Evolutionary conservation across 129 eudicot genomes (phyloP), one percentile per base, ranked within the genome.

Genomic region (Saposhnikovia divaricata): DNA sequence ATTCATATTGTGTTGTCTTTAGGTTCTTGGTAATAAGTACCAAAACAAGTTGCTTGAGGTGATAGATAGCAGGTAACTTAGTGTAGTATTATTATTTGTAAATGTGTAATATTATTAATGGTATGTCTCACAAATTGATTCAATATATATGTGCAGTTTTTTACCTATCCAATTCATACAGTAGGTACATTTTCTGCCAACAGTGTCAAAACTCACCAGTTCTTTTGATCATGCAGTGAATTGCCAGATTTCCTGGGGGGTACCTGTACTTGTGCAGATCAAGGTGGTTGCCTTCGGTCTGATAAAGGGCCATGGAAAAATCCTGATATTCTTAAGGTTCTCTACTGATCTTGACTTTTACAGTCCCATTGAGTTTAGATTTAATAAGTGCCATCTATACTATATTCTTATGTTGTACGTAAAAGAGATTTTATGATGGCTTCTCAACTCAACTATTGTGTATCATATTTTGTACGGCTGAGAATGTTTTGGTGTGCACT

Each of bases 261-360:
- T 68, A 84, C 83, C 51, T 93, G 98, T 81, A 87, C 91, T 9
- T 93, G 98, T 88, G 90, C 89, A 11, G 98, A 91, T 79, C 88
- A 85, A 85, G 98, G 98, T 15, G 98, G 98, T 9, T 93, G 98
- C 85, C 89, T 93, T 76, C 90, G 80, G 63, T 93, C 98, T 79
- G 98, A 93, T 72, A 93, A 91, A 86, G 98, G 98, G 65, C 98
- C 98, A 34, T 93, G 98, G 98, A 89, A 90, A 82, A 87, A 91
- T 81, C 97, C 97, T 45, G 97, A 90, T 55, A 89, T 90, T 61
- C 72, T 93, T 83, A 90, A 87, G 98, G 96, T 89, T 85, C 80
- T 84, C 23, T 43, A 59, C 37, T 11, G 43, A 27, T 28, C 34
- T 73, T 14, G 53, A 73, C 48, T 10, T 47, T 44, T 10, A 40